A percentile compares a stretch with the other conserved stretches of the same genome.
Conservation (phyloP, 2,329 filamentous ascomycete species). For the Nemania bipapillata region DNA sequence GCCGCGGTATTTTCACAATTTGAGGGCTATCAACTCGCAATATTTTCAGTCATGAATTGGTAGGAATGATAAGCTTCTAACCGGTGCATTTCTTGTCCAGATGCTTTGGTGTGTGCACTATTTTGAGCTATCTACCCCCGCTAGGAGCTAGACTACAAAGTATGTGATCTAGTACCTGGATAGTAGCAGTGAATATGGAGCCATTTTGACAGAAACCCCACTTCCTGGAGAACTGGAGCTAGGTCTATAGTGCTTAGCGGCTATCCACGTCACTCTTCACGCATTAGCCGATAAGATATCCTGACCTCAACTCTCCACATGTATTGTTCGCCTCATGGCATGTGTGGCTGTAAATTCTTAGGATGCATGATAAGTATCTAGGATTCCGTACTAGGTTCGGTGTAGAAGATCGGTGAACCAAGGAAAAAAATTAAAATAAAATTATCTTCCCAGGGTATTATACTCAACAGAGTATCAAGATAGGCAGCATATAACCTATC, state of each 20-base stretch:
- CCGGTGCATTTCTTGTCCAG: no score
- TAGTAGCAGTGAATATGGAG: neutral
- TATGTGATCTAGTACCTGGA: neutral
- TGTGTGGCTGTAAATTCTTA: neutral
- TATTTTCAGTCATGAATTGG: no score
- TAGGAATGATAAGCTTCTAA: no score
- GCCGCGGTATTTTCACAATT: no score
- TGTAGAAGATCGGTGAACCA: conserved; percentile 1
- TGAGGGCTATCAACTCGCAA: no score
- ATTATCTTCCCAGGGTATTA: conserved; percentile 2
- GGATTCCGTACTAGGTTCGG: conserved; percentile 12
- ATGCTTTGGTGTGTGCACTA: no score
- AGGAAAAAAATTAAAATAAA: neutral
- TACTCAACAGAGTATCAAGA: neutral
- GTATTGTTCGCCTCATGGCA: neutral
- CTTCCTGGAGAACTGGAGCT: neutral
- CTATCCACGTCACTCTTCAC: conserved; percentile 17
- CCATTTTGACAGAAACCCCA: neutral
- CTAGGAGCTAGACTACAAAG: no score
- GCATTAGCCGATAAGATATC: conserved; percentile 1
- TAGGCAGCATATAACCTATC: neutral
- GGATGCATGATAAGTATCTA: neutral
- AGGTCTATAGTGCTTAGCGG: conserved; percentile 5
- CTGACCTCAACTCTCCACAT: conserved; percentile 14
- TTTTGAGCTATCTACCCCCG: no score